Evolutionary conservation across 2,329 filamentous ascomycete species (phyloP).

Genomic region (Diplodia corticola): DNA sequence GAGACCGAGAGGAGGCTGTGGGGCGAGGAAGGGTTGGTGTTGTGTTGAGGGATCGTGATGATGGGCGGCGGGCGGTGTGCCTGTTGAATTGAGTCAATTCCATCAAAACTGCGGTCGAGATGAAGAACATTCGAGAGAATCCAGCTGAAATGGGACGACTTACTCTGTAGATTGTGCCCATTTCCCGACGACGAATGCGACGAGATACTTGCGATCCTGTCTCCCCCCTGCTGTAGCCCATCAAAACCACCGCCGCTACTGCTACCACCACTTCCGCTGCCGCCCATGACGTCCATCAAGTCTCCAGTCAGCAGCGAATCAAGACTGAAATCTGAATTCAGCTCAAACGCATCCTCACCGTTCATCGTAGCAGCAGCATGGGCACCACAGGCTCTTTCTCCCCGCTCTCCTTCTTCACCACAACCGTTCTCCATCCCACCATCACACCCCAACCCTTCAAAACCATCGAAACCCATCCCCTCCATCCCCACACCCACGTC

Average conservation of each 20-base stretch:
- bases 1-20: neutral
- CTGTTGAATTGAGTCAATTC: neutral
- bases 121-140: neutral
- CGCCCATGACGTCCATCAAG: neutral
- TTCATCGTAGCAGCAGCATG: neutral
- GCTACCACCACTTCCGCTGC: neutral
- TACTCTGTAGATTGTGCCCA: neutral
- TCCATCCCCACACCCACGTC: neutral
- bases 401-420: neutral
- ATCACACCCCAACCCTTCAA: slow-evolving; percentile 2
- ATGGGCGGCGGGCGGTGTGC: neutral
- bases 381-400: neutral
- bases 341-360: neutral
- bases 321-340: slow-evolving; percentile 10
- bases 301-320: slow-evolving; percentile 2
- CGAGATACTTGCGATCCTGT: neutral
- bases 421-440: neutral
- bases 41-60: neutral
- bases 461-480: slow-evolving; percentile 1
- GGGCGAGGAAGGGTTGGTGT: neutral
- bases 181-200: neutral
- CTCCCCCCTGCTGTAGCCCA: neutral
- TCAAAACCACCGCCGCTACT: neutral
- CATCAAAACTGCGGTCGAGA: neutral
- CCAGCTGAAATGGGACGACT: neutral